A percentile compares a stretch with the other conserved stretches of the same genome.
phyloP scores from a whole-genome alignment of 768 basidiomycete species.

The Omphalotus guepiniiformis region DNA sequence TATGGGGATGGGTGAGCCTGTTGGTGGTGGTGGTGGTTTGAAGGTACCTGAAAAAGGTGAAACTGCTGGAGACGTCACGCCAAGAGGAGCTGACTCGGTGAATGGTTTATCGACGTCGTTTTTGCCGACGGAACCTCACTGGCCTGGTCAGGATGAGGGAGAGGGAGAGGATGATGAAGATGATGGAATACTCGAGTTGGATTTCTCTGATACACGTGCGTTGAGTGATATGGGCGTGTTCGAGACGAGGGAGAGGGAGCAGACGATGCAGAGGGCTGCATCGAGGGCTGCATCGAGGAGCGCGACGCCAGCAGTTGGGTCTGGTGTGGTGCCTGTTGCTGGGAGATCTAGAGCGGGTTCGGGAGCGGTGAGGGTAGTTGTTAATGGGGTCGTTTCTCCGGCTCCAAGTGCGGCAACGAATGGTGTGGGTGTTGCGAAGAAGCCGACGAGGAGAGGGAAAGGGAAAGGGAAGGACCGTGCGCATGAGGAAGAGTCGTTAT shows the following conservation, averaged over 20 bases:
- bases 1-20: not conserved
- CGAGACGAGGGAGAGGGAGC: not conserved
- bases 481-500: not conserved
- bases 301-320: not conserved
- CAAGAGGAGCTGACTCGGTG: not conserved
- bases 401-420: too few species aligned
- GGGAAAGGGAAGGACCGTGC: not conserved
- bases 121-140: not conserved
- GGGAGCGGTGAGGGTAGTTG: too few species aligned
- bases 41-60: not conserved
- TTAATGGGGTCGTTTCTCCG: too few species aligned
- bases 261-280: not conserved
- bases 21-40: not conserved
- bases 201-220: conserved; percentile 6
- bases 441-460: not conserved
- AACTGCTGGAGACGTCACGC: not conserved
- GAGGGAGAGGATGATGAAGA: conserved; percentile 1
- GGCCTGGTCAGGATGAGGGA: not conserved
- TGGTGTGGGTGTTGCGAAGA: not conserved
- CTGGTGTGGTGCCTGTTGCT: too few species aligned
- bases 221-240: conserved; percentile 3
- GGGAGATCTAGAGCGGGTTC: too few species aligned
- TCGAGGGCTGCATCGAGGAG: conserved; percentile 3
- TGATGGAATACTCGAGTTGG: conserved; percentile 4
- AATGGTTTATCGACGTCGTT: not conserved